Conservation (phyloP, 176 grass and related monocot genomes). For the Carex parvula region DNA sequence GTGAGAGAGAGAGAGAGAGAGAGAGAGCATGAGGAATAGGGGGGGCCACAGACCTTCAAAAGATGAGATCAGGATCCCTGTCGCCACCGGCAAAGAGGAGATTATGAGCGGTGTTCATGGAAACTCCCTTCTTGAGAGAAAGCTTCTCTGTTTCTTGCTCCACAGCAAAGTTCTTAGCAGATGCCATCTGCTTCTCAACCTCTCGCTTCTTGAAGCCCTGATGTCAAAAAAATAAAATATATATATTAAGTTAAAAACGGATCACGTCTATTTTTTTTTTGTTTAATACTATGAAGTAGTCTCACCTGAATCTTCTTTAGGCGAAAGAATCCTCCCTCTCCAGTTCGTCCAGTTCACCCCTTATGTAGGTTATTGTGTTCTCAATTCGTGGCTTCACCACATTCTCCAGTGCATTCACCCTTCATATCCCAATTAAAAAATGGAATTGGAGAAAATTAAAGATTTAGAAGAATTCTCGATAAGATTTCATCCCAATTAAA, state of each 20-base stretch:
- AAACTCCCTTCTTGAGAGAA: constrained; percentile 58
- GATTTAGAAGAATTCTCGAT: no score
- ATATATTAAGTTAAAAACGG: no score
- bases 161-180: constrained; percentile 36
- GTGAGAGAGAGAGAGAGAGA: no score
- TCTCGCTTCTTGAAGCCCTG: constrained; percentile 57
- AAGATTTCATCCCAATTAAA: no score
- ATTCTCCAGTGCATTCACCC: constrained; percentile 71
- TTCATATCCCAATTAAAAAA: no score
- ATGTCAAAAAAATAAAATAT: neutral
- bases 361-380: constrained; percentile 76
- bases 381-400: constrained; percentile 65
- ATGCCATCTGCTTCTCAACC: constrained; percentile 40
- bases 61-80: constrained; percentile 73
- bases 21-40: neutral
- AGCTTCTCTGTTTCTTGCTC: constrained; percentile 47
- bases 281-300: no score
- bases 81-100: constrained; percentile 41
- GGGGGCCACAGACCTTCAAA: constrained; percentile 27
- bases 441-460: no score
- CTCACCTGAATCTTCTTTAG: constrained; percentile 61
- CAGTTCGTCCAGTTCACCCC: constrained; percentile 64
- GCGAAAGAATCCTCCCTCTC: constrained; percentile 86
- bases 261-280: no score
- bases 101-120: constrained; percentile 31